Conservation (phyloP, 768 basidiomycete species). For the Phanerochaete carnosa region DNA sequence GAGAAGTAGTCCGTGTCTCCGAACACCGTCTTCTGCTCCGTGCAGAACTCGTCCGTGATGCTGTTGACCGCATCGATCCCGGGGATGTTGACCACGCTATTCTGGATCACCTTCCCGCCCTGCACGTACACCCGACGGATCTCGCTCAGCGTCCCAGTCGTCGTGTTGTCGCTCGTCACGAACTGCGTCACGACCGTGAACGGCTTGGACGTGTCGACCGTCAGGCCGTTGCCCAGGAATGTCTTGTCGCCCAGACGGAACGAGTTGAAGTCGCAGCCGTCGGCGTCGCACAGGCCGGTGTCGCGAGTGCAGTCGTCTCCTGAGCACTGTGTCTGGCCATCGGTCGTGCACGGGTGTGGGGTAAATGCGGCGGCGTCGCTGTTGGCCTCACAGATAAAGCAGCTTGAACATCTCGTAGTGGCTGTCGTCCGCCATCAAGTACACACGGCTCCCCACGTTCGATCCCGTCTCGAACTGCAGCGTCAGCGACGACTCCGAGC, state of each 20-base stretch:
- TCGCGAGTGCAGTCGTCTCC: constrained; percentile 35
- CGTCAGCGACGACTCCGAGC: constrained; percentile 21
- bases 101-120: constrained; percentile 46
- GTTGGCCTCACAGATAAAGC: constrained; percentile 52
- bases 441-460: constrained; percentile 33
- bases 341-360: constrained; percentile 43
- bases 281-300: constrained; percentile 46
- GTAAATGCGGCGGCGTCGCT: constrained; percentile 46
- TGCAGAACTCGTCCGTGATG: constrained; percentile 45
- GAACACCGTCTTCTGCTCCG: constrained; percentile 39
- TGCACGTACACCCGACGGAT: constrained; percentile 55
- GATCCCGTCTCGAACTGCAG: constrained; percentile 24
- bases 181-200: constrained; percentile 34
- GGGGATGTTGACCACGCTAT: constrained; percentile 43
- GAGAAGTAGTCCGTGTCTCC: constrained; percentile 39
- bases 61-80: constrained; percentile 41
- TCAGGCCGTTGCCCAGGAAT: constrained; percentile 39
- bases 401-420: constrained; percentile 44
- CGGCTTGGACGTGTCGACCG: constrained; percentile 45
- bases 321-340: constrained; percentile 38
- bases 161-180: constrained; percentile 41
- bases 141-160: constrained; percentile 43
- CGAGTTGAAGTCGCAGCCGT: constrained; percentile 51
- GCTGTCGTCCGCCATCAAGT: constrained; percentile 43
- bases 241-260: constrained; percentile 42